These are phyloP conservation scores for Salvia rosmarinus DNA, from an alignment of 257 asterid genomes.

Conservation along the genomic window DNA sequence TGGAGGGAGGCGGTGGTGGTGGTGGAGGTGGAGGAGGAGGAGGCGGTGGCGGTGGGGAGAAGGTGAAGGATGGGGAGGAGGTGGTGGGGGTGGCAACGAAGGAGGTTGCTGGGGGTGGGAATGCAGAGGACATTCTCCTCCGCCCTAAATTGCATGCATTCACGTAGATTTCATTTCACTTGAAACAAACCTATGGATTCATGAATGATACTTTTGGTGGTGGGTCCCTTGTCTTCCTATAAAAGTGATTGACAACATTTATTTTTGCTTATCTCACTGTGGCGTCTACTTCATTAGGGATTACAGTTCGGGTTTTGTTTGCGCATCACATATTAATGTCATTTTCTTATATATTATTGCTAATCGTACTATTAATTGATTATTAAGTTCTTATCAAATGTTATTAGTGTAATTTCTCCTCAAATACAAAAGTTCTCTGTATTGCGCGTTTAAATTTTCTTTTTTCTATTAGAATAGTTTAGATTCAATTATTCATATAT, in stretches of 20 bases:
- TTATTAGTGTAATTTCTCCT: not conserved
- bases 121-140: constrained; percentile 31
- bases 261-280: too few species aligned
- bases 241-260: too few species aligned
- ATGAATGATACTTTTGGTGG: not conserved
- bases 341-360: not conserved
- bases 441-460: too few species aligned
- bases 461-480: too few species aligned
- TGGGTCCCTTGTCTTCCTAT: not conserved
- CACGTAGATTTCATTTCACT: not conserved
- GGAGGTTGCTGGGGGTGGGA: constrained; percentile 46
- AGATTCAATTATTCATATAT: too few species aligned
- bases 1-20: constrained; percentile 17
- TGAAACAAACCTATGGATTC: not conserved
- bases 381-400: not conserved
- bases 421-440: too few species aligned
- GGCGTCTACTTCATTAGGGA: too few species aligned
- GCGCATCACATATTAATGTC: not conserved
- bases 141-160: constrained; percentile 32
- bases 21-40: constrained; percentile 23
- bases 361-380: not conserved
- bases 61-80: not conserved
- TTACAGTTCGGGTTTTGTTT: not conserved
- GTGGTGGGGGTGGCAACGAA: not conserved
- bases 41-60: constrained; percentile 24